phyloP scores from a whole-genome alignment of 2,329 filamentous ascomycete species.

The Colletotrichum noveboracense region DNA sequence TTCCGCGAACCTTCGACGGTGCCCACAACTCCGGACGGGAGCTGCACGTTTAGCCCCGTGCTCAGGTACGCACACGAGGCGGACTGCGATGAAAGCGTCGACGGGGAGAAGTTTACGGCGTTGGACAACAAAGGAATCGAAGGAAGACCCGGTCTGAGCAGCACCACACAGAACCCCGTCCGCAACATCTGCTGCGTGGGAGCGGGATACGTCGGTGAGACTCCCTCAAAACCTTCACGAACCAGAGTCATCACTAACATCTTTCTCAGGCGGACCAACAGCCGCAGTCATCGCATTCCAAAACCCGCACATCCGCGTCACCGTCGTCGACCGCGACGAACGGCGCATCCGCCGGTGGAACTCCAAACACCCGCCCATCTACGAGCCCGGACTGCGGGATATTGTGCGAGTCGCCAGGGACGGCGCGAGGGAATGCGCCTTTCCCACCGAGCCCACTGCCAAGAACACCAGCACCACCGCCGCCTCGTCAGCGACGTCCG shows the following conservation, averaged over 20 bases:
- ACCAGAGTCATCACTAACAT: background rate
- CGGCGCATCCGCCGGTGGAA: slow-evolving; percentile 75
- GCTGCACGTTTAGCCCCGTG: slow-evolving; percentile 45
- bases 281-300: slow-evolving; percentile 76
- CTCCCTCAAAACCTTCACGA: background rate
- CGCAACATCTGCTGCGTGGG: slow-evolving; percentile 75
- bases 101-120: slow-evolving; percentile 17
- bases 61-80: slow-evolving; percentile 30
- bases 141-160: background rate
- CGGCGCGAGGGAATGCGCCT: slow-evolving; percentile 49
- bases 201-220: slow-evolving; percentile 76
- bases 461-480: slow-evolving; percentile 22
- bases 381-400: slow-evolving; percentile 74
- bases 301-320: slow-evolving; percentile 73
- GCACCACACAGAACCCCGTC: slow-evolving; percentile 31
- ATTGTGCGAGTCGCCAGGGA: slow-evolving; percentile 70
- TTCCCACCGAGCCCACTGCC: slow-evolving; percentile 38
- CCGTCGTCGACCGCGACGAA: slow-evolving; percentile 74
- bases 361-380: slow-evolving; percentile 74
- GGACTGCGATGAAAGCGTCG: slow-evolving; percentile 3
- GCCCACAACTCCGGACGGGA: slow-evolving; percentile 50
- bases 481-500: slow-evolving; percentile 34
- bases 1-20: slow-evolving; percentile 39
- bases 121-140: background rate
- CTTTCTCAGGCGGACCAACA: slow-evolving; percentile 68